Conservation (phyloP, 202 grass and related monocot species). For the Dendrocalamus latiflorus region DNA sequence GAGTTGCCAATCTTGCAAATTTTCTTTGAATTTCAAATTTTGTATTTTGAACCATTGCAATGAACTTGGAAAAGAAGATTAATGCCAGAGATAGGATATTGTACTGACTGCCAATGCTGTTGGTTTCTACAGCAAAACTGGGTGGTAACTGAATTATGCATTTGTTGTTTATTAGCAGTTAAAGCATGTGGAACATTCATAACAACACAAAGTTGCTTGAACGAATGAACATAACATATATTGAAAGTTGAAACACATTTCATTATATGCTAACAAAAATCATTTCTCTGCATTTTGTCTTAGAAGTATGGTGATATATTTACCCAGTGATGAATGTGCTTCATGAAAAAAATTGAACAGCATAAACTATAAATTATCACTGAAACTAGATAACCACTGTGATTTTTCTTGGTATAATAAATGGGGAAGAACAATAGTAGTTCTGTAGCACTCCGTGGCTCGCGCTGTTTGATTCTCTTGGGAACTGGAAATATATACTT, state of each 20-base stretch:
- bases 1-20: background rate
- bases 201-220: background rate
- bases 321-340: background rate
- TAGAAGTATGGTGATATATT: background rate
- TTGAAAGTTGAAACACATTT: background rate
- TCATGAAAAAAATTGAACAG: background rate
- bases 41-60: background rate
- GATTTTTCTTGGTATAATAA: background rate
- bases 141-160: background rate
- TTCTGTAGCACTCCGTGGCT: background rate
- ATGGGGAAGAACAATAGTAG: background rate
- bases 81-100: background rate
- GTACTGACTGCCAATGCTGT: background rate
- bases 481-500: background rate
- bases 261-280: background rate
- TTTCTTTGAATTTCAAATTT: background rate
- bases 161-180: background rate
- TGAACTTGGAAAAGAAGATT: background rate
- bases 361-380: background rate
- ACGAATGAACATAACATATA: background rate
- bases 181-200: background rate
- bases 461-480: background rate
- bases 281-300: background rate
- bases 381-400: background rate
- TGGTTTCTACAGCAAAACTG: background rate